A percentile compares a stretch with the other conserved stretches of the same genome.
Conservation (phyloP, 768 basidiomycete species). For the Basidioascus undulatus region DNA sequence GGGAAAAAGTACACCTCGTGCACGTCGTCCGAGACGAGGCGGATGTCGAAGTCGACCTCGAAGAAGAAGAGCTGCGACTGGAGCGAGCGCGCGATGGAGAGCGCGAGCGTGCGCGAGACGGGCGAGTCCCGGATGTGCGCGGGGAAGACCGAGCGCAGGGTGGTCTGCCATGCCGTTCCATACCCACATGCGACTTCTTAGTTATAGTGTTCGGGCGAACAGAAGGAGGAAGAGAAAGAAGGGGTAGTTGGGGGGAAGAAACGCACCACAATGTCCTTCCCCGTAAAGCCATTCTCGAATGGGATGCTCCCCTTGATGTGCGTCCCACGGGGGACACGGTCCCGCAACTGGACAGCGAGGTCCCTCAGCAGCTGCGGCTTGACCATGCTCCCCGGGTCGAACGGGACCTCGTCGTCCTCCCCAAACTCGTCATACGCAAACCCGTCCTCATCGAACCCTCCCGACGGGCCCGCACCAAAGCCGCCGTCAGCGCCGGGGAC, state of each 20-base stretch:
- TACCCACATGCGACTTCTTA: background rate
- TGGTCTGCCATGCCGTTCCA: slow-evolving; percentile 30
- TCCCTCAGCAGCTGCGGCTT: slow-evolving; percentile 72
- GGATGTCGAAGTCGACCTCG: slow-evolving; percentile 84
- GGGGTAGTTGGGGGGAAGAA: too few relatives aligned
- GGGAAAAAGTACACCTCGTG: too few relatives aligned
- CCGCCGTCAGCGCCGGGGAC: background rate
- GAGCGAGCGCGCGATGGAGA: slow-evolving; percentile 69
- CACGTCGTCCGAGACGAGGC: slow-evolving; percentile 37
- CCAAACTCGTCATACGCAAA: background rate
- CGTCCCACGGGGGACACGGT: slow-evolving; percentile 62
- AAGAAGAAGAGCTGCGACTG: slow-evolving; percentile 87
- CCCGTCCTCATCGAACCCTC: background rate
- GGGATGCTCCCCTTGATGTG: slow-evolving; percentile 86
- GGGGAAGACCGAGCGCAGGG: slow-evolving; percentile 67
- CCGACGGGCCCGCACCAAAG: background rate
- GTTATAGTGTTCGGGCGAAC: background rate
- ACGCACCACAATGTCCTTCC: slow-evolving; percentile 77
- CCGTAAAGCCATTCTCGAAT: slow-evolving; percentile 75
- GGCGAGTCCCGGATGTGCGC: slow-evolving; percentile 53
- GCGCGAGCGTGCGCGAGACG: slow-evolving; percentile 48
- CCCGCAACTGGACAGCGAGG: slow-evolving; percentile 65
- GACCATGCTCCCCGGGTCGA: too few relatives aligned
- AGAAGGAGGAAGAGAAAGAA: background rate
- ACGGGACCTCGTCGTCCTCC: slow-evolving; percentile 46